phyloP scores from a whole-genome alignment of 352 stramenopile species.

The Phytophthora cryptogea region DNA sequence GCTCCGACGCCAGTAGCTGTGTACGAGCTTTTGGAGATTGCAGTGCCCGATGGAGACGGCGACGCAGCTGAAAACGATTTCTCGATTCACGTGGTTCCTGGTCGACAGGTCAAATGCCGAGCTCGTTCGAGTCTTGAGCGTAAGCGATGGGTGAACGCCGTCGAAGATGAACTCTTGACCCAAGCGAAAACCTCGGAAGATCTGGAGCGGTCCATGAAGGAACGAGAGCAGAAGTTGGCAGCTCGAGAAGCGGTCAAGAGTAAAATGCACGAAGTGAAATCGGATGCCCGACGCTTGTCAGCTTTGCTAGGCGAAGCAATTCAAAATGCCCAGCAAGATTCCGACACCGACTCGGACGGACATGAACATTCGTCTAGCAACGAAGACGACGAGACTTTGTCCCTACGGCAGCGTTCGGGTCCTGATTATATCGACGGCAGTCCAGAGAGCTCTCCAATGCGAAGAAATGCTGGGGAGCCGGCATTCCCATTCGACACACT shows the following conservation, averaged over 20 bases:
- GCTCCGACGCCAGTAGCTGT: slow-evolving; percentile 45
- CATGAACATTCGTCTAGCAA: slow-evolving; percentile 30
- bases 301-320: slow-evolving; percentile 53
- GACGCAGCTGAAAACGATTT: slow-evolving; percentile 23
- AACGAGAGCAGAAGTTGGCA: slow-evolving; percentile 44
- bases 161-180: slow-evolving; percentile 54
- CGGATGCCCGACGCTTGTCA: slow-evolving; percentile 54
- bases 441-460: slow-evolving; percentile 74
- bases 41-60: slow-evolving; percentile 28
- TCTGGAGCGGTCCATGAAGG: slow-evolving; percentile 38
- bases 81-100: slow-evolving; percentile 32
- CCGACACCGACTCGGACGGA: slow-evolving; percentile 33
- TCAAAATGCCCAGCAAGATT: slow-evolving; percentile 33
- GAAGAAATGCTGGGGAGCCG: slow-evolving; percentile 34
- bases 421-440: slow-evolving; percentile 59
- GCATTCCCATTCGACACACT: slow-evolving; percentile 40
- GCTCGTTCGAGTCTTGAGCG: slow-evolving; percentile 64
- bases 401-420: slow-evolving; percentile 23
- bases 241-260: slow-evolving; percentile 49
- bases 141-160: slow-evolving; percentile 71
- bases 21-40: slow-evolving; percentile 52
- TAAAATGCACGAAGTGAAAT: slow-evolving; percentile 57
- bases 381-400: slow-evolving; percentile 10
- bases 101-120: slow-evolving; percentile 50
- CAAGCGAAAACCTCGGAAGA: slow-evolving; percentile 40